Base-by-base conservation (phyloP, 1,284 basidiomycete species). In the Cryptococcus sp. region DNA sequence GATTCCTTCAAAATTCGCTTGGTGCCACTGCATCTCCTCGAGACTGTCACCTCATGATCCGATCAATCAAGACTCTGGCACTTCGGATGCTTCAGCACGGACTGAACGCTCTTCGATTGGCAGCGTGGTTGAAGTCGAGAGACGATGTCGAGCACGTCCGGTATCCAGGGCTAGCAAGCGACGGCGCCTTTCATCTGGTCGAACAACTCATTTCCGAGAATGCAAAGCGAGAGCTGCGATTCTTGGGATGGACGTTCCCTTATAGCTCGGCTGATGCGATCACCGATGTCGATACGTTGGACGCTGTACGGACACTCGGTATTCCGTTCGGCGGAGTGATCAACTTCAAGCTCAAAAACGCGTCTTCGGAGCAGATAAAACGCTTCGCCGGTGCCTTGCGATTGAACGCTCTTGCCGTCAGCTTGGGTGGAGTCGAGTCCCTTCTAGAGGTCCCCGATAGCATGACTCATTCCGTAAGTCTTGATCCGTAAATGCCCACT, bases 1-100 rank as follows among this genome's bases (percentile, higher is more conserved):
- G 88, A 2, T 98, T 94, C 82, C 79, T 97, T 3, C 94, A 98
- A 70, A 96, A 94, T 69, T 87, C 90, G 1, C 61, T 86, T 62
- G 92, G 92, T 9, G 88, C 89, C 9, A 82, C 91, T 0, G 91
- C 92, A 0, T 89, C 87, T 36, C 79, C 93, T 1, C 87, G 88
- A 71, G 94, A 98, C 76, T 86, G 80, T 64, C 96, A 90, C 87
- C 83, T 98, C 48, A 87, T 88, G 3, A 87, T 91, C 70, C 83
- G 93, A 21, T 91, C 91, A 13, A 81, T 86, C 57, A 98, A 98
- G 80, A 98, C 93, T 5, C 82, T 96, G 4, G 82, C 85, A 53
- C 77, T 96, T 2, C 82, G 92, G 37, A 91, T 93, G 84, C 83
- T 87, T 57, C 83, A 85, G 34, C 92, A 97, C 65, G 92, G 92